Percentiles rank a stretch among this genome's conserved stretches.
Conservation (phyloP, 2,329 filamentous ascomycete species). For the Penicillium capsulatum region DNA sequence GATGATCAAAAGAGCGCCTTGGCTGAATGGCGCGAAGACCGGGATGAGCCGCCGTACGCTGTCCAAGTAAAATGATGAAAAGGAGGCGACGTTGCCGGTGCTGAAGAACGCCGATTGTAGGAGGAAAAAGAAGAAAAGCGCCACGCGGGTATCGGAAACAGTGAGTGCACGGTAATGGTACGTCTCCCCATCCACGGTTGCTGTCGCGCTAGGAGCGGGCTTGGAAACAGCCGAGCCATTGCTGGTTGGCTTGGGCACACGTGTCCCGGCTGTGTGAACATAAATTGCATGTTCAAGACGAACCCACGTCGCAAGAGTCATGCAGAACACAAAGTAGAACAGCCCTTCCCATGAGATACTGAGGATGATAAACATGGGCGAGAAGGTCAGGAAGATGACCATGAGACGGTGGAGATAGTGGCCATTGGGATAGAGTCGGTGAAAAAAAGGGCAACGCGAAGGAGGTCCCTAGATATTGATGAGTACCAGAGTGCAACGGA, state of each 20-base stretch:
- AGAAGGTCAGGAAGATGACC: conserved; percentile 86
- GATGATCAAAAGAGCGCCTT: conserved; percentile 77
- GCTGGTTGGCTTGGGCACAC: conserved; percentile 5
- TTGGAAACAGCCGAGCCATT: conserved; percentile 27
- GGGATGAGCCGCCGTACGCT: conserved; percentile 83
- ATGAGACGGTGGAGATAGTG: conserved; percentile 88
- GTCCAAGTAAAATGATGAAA: conserved; percentile 90
- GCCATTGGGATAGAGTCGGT: conserved; percentile 72
- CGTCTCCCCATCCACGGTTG: conserved; percentile 30
- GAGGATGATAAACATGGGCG: conserved; percentile 89
- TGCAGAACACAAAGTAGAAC: conserved; percentile 87
- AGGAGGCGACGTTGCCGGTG: conserved; percentile 90
- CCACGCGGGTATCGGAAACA: conserved; percentile 79
- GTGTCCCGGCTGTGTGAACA: conserved; percentile 32
- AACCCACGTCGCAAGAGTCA: conserved; percentile 81
- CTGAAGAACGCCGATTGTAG: conserved; percentile 95
- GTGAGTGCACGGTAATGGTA: conserved; percentile 62
- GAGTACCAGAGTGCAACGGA: conserved; percentile 5
- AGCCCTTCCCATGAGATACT: conserved; percentile 96
- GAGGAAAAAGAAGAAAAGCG: conserved; percentile 91
- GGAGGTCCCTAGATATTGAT: conserved; percentile 56
- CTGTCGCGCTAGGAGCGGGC: conserved; percentile 30
- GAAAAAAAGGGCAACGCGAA: conserved; percentile 74
- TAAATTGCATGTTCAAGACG: conserved; percentile 80
- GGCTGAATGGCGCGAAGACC: conserved; percentile 88